Conservation (phyloP, 192 early-diverging fungal genomes). For the Geranomyces michiganensis region DNA sequence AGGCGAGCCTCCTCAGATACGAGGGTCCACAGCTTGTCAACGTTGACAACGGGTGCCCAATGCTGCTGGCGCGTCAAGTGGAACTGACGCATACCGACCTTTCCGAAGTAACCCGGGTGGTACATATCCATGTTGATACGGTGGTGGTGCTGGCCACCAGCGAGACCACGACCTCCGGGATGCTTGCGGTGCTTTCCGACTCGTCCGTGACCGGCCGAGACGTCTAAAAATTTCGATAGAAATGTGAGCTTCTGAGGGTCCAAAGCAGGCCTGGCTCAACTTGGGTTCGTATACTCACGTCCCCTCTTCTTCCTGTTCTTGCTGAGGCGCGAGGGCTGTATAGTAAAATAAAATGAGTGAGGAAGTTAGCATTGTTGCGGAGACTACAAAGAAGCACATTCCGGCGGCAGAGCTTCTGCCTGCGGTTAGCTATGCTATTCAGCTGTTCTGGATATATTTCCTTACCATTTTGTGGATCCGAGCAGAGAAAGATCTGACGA, state of each 20-base stretch:
- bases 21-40: conserved; percentile 92
- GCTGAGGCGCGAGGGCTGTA: conserved; percentile 75
- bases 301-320: conserved; percentile 96
- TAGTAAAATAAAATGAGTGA: not conserved
- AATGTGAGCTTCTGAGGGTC: not conserved
- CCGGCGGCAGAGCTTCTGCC: too few species aligned
- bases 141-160: conserved; percentile 99
- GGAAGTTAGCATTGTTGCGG: too few species aligned
- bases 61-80: conserved; percentile 90
- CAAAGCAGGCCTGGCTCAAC: not conserved
- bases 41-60: conserved; percentile 87
- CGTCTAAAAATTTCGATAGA: conserved; percentile 61
- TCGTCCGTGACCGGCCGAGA: conserved; percentile 99
- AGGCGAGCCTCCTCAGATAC: conserved; percentile 83
- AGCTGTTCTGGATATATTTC: too few species aligned
- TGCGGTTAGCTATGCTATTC: too few species aligned
- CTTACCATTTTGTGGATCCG: too few species aligned
- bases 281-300: conserved; percentile 50
- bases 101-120: conserved; percentile 99
- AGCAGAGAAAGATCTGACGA: too few species aligned
- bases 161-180: conserved; percentile 94
- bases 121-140: conserved; percentile 99
- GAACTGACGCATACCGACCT: conserved; percentile 99
- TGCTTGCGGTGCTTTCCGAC: conserved; percentile 99
- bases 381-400: too few species aligned